Conservation (phyloP, 768 basidiomycete species). For the Calocybe indica region DNA sequence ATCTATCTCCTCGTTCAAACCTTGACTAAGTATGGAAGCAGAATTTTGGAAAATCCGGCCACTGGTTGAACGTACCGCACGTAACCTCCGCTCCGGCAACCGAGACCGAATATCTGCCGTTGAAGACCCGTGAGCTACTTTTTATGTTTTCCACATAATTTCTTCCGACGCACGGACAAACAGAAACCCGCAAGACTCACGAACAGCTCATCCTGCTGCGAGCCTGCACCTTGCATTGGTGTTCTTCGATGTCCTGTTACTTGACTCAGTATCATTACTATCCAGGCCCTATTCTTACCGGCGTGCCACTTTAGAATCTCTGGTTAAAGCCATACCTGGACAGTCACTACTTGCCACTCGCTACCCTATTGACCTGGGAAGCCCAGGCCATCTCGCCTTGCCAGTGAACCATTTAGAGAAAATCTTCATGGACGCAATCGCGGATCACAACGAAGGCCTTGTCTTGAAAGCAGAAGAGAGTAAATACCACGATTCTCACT, state of each 20-base stretch:
- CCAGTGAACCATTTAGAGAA: slow-evolving; percentile 19
- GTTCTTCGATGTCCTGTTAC: slow-evolving; percentile 81
- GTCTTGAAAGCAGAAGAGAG: slow-evolving; percentile 75
- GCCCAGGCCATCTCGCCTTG: slow-evolving; percentile 9
- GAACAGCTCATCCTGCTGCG: slow-evolving; percentile 18
- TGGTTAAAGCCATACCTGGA: slow-evolving; percentile 50
- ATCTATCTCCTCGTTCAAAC: neutral
- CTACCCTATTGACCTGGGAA: slow-evolving; percentile 35
- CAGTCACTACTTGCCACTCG: slow-evolving; percentile 61
- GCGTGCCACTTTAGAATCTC: slow-evolving; percentile 52
- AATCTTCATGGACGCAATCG: slow-evolving; percentile 47
- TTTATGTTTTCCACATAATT: slow-evolving; percentile 7
- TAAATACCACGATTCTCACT: slow-evolving; percentile 53
- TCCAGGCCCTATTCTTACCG: slow-evolving; percentile 51
- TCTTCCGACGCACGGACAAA: slow-evolving; percentile 3
- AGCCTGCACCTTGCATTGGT: slow-evolving; percentile 67
- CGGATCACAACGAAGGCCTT: slow-evolving; percentile 58
- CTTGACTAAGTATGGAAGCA: slow-evolving; percentile 18
- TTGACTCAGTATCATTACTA: slow-evolving; percentile 58
- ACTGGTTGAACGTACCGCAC: slow-evolving; percentile 52
- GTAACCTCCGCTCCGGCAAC: slow-evolving; percentile 36
- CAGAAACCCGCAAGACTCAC: slow-evolving; percentile 27
- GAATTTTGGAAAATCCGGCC: slow-evolving; percentile 74
- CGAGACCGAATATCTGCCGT: slow-evolving; percentile 2
- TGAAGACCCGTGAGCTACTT: slow-evolving; percentile 9